Base-by-base conservation (phyloP, 768 basidiomycete species). In the Hygrocybe coccinea region DNA sequence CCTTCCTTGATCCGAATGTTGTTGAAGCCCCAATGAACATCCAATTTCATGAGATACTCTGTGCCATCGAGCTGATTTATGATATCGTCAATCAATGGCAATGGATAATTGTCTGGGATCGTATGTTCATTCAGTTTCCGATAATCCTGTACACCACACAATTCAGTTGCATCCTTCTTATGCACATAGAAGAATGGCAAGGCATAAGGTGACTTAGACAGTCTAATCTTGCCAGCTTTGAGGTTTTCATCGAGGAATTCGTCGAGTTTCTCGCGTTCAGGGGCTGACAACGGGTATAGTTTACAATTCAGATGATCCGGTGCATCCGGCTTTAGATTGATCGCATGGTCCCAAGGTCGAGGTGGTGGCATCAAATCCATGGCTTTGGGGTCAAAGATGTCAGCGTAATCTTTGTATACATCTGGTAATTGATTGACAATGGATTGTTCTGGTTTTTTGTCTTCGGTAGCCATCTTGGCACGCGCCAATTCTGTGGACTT, bases 71-170 rank as follows among this genome's bases (percentile, higher is more conserved):
- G 54, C n/a, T 65, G 66, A 17, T 65, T 57, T 17, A 72, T 47
- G 14, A 71, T 50, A 5, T 71, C 62, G 1, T 49, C 33, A 25
- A 75, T 69, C 0, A 73, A 59, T 0, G 73, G 73, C 2, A 77
- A 60, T 1, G 72, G 73, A 52, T 76, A 75, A 1, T 49, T 41
- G 52, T 74, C 67, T 22, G 73, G 73, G 3, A 70, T 55, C 1
- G 68, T 75, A 44, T 66, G 62, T 3, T 66, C 56, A 37, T 77
- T 77, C 1, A 77, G 58, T 6, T 62, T 61, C 22, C 60, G 35
- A 49, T 72, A 76, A 45, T 77, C 66, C 37, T 74, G 71, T 0
- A 71, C n/a, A n/a, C n/a, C n/a, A n/a, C n/a, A n/a, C n/a, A n/a
- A n/a, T n/a, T 63, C 17, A 59, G 69, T 5, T 56, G 37, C 60